Conservation (phyloP, 352 stramenopile species). For the Aphanomyces astaci region DNA sequence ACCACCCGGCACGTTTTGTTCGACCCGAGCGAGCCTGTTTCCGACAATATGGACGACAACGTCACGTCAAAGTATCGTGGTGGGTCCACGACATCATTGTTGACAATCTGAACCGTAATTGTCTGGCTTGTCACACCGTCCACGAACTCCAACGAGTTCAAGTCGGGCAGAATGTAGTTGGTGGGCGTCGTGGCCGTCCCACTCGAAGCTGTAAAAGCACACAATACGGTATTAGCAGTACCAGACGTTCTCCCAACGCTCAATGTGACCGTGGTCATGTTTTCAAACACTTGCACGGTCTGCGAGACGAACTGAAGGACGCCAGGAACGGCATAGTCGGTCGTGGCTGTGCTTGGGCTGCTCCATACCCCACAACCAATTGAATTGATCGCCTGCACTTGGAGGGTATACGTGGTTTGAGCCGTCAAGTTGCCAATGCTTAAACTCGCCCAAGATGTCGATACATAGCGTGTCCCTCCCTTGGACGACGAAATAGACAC, state of each 20-base stretch:
- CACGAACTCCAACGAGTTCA: neutral
- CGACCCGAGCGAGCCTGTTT: neutral
- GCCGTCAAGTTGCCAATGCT: neutral
- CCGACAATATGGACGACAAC: neutral
- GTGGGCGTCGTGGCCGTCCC: neutral
- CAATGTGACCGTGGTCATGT: constrained; percentile 26
- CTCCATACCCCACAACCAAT: neutral
- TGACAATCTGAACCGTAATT: neutral
- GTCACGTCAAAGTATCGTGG: neutral
- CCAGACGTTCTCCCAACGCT: constrained; percentile 28
- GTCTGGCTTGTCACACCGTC: neutral
- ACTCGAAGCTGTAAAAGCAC: neutral
- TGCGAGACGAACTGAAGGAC: constrained; percentile 32
- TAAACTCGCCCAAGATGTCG: neutral
- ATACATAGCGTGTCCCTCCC: neutral
- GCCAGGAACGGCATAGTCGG: neutral
- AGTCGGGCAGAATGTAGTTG: neutral
- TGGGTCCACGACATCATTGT: neutral
- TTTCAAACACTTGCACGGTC: constrained; percentile 25
- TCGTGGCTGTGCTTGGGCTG: neutral
- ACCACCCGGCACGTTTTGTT: neutral
- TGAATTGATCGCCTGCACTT: constrained; percentile 34
- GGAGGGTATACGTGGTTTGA: constrained; percentile 27
- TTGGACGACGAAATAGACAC: neutral
- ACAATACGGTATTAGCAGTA: constrained; percentile 34